phyloP scores from a whole-genome alignment of 2,329 filamentous ascomycete genomes.

The Graphiopsis chlorocephala region DNA sequence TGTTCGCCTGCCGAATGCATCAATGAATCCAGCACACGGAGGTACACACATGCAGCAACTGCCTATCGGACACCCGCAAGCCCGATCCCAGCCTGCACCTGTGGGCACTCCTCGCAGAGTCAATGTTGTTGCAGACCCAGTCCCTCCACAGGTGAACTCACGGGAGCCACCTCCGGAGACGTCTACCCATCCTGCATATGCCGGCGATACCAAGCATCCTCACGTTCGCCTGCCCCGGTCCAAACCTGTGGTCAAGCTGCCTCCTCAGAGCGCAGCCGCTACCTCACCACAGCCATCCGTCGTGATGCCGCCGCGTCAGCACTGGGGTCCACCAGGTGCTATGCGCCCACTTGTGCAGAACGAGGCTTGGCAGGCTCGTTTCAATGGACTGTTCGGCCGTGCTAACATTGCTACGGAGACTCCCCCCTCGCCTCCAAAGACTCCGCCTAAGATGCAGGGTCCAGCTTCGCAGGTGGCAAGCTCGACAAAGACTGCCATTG shows the following conservation, averaged over 20 bases:
- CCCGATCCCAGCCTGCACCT: constrained; percentile 18
- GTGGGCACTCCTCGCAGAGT: constrained; percentile 22
- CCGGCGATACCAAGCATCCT: constrained; percentile 63
- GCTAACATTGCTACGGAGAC: constrained; percentile 45
- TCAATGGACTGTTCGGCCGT: constrained; percentile 74
- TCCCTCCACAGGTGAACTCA: constrained; percentile 22
- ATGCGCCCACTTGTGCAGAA: constrained; percentile 46
- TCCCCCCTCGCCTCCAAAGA: constrained; percentile 38
- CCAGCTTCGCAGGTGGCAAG: constrained; percentile 56
- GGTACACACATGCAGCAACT: constrained; percentile 24
- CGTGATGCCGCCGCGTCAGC: constrained; percentile 39
- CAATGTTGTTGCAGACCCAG: constrained; percentile 23
- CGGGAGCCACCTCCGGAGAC: constrained; percentile 62
- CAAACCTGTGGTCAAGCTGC: constrained; percentile 76
- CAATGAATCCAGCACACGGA: constrained; percentile 31
- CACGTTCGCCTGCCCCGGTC: constrained; percentile 68
- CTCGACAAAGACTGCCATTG: constrained; percentile 65
- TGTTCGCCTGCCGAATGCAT: constrained; percentile 34
- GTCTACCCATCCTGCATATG: constrained; percentile 69
- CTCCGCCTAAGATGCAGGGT: constrained; percentile 42
- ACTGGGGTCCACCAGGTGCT: constrained; percentile 25
- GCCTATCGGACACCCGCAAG: constrained; percentile 28
- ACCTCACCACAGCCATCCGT: constrained; percentile 37
- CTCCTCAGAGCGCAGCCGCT: constrained; percentile 53
- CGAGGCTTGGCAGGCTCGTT: constrained; percentile 73